Evolutionary conservation across 306 rosid species (phyloP).

Genomic region (Corylus avellana): DNA sequence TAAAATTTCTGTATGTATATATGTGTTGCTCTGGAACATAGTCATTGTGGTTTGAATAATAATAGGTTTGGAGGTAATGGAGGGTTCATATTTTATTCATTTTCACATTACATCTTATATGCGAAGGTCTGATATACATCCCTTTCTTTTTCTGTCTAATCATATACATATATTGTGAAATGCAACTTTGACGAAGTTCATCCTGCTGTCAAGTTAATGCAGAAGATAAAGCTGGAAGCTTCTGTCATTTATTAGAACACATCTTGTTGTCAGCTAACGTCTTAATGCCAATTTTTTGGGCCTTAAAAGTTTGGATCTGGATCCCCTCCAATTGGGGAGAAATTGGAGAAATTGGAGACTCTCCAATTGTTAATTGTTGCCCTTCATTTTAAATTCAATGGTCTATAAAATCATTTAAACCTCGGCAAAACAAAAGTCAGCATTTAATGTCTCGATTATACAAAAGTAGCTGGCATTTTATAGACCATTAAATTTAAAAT

Average conservation of each 20-base stretch:
- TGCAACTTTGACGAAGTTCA: background rate
- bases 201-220: background rate
- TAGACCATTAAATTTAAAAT: too few species aligned
- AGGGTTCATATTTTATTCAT: background rate
- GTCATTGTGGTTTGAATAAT: background rate
- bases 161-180: background rate
- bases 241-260: conserved; percentile 10
- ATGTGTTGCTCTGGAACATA: conserved; percentile 1
- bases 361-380: too few species aligned
- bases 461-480: too few species aligned
- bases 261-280: background rate
- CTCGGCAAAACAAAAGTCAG: too few species aligned
- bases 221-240: background rate
- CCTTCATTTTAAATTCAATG: background rate
- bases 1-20: conserved; percentile 31
- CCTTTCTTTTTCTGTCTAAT: background rate
- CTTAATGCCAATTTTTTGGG: background rate
- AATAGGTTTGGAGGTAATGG: background rate
- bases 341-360: too few species aligned
- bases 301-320: background rate
- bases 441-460: too few species aligned
- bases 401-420: too few species aligned
- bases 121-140: background rate
- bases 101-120: background rate
- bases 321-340: too few species aligned